Evolutionary conservation across 305 asterid species (phyloP).

Genomic region (Ruellia speciosa): DNA sequence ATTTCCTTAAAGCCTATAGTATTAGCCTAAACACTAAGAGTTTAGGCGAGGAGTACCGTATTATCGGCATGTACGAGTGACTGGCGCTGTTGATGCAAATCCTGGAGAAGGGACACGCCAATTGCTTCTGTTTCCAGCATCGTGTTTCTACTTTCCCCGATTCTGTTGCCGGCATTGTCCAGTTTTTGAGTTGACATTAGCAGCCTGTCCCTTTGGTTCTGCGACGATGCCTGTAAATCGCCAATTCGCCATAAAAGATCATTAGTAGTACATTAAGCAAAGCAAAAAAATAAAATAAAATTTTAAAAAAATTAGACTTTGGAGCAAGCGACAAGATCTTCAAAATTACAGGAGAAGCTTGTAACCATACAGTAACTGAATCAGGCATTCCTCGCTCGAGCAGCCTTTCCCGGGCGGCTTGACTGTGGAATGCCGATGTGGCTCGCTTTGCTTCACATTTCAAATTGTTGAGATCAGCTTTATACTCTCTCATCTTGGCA

Average conservation of each 20-base stretch:
- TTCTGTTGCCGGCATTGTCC: constrained; percentile 39
- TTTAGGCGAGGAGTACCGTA: constrained; percentile 28
- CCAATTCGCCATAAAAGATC: too few species aligned
- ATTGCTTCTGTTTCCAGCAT: constrained; percentile 57
- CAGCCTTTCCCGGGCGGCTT: constrained; percentile 47
- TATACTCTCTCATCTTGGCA: constrained; percentile 51
- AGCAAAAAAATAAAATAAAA: too few species aligned
- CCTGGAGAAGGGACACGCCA: constrained; percentile 56
- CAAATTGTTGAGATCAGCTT: constrained; percentile 46
- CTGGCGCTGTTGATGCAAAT: constrained; percentile 48
- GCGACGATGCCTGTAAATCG: constrained; percentile 55
- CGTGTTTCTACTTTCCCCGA: constrained; percentile 42
- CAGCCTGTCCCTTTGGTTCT: constrained; percentile 41
- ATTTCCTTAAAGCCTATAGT: too few species aligned
- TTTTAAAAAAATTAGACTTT: too few species aligned
- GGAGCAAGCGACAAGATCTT: too few species aligned
- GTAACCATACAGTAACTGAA: constrained; percentile 32
- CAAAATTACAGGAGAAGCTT: background rate
- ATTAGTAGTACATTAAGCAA: too few species aligned
- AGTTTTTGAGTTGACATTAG: constrained; percentile 34
- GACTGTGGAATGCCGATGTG: constrained; percentile 31
- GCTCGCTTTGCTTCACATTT: constrained; percentile 41
- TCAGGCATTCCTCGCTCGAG: constrained; percentile 59
- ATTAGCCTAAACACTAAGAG: too few species aligned
- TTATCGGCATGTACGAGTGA: constrained; percentile 35